Evolutionary conservation across 768 basidiomycete genomes (phyloP), one percentile per base, ranked within the genome.

Genomic region (Macrolepiota albuminosa): DNA sequence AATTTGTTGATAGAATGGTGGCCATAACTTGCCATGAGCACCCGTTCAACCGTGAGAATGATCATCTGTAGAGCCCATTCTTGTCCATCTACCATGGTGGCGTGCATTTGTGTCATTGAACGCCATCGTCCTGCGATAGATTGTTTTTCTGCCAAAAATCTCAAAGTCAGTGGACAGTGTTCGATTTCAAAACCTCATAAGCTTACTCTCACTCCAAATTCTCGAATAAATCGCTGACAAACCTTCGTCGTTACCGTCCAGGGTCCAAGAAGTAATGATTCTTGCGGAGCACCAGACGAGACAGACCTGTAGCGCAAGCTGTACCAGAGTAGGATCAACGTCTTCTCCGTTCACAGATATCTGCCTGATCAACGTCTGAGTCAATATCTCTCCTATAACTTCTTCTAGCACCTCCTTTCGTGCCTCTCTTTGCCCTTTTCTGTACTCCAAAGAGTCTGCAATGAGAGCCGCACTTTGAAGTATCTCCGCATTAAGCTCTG

Each of bases 401-500:
- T 43, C 14, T n/a, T 48, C 9, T 10, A 39, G n/a, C 36, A 34
- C 54, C 13, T 26, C 18, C 8, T 21, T 24, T 10, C 24, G 34
- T 21, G 13, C 4, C 14, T 48, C 29, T 61, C 31, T 24, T 21
- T 7, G 40, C 18, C n/a, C 21, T 43, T 26, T n/a, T 5, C 53
- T 24, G 49, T 48, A 60, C 3, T 53, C 24, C 63, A 72, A 67
- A 5, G 61, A 61, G 58, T 81, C 80, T 0, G 78, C 73, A 53
- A 83, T 76, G 64, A 76, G 72, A 29, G 80, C 78, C 3, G 76
- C 67, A 13, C 71, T 70, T 60, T 84, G 82, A 42, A 79, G 70
- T 26, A 82, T 78, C 63, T 84, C 82, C 26, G 71, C 68, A 61
- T 84, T 83, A 59, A 83, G 65, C 0, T 70, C 67, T 31, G 81